A percentile compares a stretch with the other conserved stretches of the same genome.
These are phyloP conservation scores for Penicillium freii DNA, from an alignment of 2,329 filamentous ascomycete genomes.

Conservation along the genomic window DNA sequence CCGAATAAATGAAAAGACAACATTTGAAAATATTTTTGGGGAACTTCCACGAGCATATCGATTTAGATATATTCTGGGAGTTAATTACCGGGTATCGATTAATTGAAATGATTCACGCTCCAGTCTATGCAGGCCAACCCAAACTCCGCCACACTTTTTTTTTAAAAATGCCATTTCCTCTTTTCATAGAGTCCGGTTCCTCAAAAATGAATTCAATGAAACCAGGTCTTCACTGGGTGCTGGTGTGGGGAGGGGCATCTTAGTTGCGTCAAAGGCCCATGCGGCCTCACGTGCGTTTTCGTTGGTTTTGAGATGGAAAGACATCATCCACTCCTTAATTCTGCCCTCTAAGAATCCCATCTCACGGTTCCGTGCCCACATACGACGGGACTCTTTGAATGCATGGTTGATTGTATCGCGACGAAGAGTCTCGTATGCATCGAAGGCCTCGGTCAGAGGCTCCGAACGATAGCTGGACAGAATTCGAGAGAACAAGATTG, in stretches of 20 bases:
- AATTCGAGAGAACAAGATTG: slow-evolving; percentile 44
- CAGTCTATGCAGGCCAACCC: slow-evolving; percentile 16
- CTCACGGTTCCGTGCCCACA: slow-evolving; percentile 43
- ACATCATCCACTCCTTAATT: slow-evolving; percentile 41
- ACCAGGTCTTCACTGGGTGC: slow-evolving; percentile 24
- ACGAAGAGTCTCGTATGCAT: slow-evolving; percentile 40
- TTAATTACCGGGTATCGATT: slow-evolving; percentile 5
- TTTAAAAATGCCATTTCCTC: neutral
- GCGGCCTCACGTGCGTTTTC: slow-evolving; percentile 28
- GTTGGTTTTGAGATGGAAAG: slow-evolving; percentile 32
- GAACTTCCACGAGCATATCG: neutral
- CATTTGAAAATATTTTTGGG: neutral
- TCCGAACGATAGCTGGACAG: slow-evolving; percentile 35
- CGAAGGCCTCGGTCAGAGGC: slow-evolving; percentile 34
- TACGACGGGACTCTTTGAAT: slow-evolving; percentile 40
- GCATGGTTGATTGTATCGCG: slow-evolving; percentile 40
- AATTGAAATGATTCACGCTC: slow-evolving; percentile 5
- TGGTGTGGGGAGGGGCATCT: slow-evolving; percentile 32
- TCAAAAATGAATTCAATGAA: slow-evolving; percentile 28
- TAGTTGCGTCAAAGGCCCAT: slow-evolving; percentile 40
- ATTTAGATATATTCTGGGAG: neutral
- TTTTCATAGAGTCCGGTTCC: slow-evolving; percentile 15
- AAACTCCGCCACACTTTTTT: slow-evolving; percentile 7
- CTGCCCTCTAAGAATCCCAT: slow-evolving; percentile 36
- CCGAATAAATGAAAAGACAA: neutral